These are phyloP conservation scores for Flaveria linearis DNA, from an alignment of 129 eudicot species.

Conservation along the genomic window DNA sequence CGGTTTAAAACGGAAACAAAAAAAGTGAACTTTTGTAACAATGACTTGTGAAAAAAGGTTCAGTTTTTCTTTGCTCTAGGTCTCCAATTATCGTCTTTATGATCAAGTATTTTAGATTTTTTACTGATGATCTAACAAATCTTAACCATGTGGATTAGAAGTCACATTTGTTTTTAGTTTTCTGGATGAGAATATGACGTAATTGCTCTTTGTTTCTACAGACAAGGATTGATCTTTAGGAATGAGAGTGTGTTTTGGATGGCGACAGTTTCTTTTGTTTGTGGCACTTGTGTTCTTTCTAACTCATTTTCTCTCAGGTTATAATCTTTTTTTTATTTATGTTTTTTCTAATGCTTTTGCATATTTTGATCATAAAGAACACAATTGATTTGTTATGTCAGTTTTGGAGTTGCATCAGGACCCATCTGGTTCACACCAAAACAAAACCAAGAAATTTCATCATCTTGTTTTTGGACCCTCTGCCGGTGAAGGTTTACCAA, in stretches of 20 bases:
- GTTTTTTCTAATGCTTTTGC: constrained; percentile 8
- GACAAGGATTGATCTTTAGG: constrained; percentile 35
- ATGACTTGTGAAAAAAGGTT: too few species aligned
- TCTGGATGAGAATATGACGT: neutral
- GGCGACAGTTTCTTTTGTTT: constrained; percentile 70
- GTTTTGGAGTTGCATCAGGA: constrained; percentile 64
- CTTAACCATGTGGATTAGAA: neutral
- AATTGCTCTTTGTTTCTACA: constrained; percentile 26
- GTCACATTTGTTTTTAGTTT: constrained; percentile 3
- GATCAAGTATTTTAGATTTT: constrained; percentile 10
- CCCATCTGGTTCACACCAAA: constrained; percentile 37
- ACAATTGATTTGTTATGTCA: constrained; percentile 29
- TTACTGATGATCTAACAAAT: constrained; percentile 2
- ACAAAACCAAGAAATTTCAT: constrained; percentile 50
- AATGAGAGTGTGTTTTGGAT: constrained; percentile 73
- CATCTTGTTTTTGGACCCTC: constrained; percentile 87
- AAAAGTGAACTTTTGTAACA: too few species aligned
- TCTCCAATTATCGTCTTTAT: too few species aligned
- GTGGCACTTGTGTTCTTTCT: constrained; percentile 63
- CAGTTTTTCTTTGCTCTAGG: too few species aligned
- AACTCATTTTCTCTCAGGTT: constrained; percentile 69
- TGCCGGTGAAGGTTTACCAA: constrained; percentile 81
- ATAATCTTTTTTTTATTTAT: neutral
- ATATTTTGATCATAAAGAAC: neutral
- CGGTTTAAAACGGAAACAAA: too few species aligned